Conservation (phyloP, 129 eudicot species). For the Helianthus tuberosus region DNA sequence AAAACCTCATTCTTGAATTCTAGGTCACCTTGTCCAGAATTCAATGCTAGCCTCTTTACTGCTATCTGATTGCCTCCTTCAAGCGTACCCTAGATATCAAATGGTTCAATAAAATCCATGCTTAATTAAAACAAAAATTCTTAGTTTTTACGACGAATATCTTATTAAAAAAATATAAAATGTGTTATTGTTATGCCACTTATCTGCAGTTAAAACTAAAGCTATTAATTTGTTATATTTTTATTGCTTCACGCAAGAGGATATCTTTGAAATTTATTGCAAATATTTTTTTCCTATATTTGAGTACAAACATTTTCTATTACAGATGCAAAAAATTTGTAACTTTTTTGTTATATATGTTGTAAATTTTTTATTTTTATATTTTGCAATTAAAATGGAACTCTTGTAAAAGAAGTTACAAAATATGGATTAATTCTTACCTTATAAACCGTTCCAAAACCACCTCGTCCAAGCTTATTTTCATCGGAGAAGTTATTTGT, state of each 20-base stretch:
- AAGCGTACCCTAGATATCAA: conserved; percentile 3
- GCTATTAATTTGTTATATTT: too few relatives aligned
- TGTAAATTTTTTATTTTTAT: too few relatives aligned
- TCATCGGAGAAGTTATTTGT: neutral
- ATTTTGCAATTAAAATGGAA: too few relatives aligned
- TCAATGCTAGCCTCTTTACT: conserved; percentile 10
- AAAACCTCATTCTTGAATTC: conserved; percentile 9
- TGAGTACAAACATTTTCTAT: too few relatives aligned
- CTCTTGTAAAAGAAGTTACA: too few relatives aligned
- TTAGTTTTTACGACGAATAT: neutral
- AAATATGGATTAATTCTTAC: neutral
- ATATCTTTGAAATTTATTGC: too few relatives aligned
- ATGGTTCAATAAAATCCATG: neutral
- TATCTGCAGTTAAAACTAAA: too few relatives aligned
- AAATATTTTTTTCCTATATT: too few relatives aligned
- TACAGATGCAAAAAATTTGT: too few relatives aligned
- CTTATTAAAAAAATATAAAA: neutral
- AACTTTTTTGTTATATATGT: too few relatives aligned
- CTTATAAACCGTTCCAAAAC: neutral
- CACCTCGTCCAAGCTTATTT: conserved; percentile 6
- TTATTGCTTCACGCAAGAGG: too few relatives aligned
- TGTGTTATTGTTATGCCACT: too few relatives aligned
- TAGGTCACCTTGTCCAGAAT: conserved; percentile 10
- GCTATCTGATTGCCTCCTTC: neutral
- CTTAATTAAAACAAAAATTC: neutral